Evolutionary conservation across 2,329 filamentous ascomycete genomes (phyloP).

Genomic region (Exophiala phaeomuriformis): DNA sequence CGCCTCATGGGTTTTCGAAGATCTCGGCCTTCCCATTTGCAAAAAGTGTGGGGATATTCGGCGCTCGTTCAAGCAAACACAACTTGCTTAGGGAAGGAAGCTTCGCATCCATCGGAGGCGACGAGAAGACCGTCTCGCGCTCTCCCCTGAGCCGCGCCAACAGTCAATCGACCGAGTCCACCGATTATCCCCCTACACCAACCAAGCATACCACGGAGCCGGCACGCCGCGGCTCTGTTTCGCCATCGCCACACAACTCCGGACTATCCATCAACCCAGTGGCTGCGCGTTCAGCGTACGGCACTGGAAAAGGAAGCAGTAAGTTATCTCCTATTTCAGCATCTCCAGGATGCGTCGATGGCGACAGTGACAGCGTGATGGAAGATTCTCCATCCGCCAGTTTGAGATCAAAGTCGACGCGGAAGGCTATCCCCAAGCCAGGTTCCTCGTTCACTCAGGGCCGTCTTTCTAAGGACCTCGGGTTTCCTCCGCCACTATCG

Average conservation of each 20-base stretch:
- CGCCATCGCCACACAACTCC: constrained; percentile 25
- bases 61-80: constrained; percentile 45
- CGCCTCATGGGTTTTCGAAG: constrained; percentile 51
- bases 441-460: constrained; percentile 33
- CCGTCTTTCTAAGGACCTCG: constrained; percentile 35
- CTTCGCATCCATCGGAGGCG: constrained; percentile 72
- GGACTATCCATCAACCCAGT: constrained; percentile 25
- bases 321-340: constrained; percentile 32
- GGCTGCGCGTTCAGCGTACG: constrained; percentile 14
- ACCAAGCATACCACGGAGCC: constrained; percentile 56
- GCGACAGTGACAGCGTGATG: constrained; percentile 32
- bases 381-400: constrained; percentile 31
- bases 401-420: constrained; percentile 31
- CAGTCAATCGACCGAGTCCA: constrained; percentile 53
- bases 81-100: constrained; percentile 55
- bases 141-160: constrained; percentile 51
- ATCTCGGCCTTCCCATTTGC: constrained; percentile 62
- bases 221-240: constrained; percentile 19
- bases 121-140: constrained; percentile 57
- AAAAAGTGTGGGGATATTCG: constrained; percentile 56
- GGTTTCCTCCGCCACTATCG: constrained; percentile 37
- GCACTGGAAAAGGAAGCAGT: constrained; percentile 30
- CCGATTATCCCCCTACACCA: constrained; percentile 82
- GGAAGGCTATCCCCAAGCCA: constrained; percentile 29
- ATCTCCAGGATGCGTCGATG: constrained; percentile 28